Conservation (phyloP, 1,284 basidiomycete genomes). For the Cryptococcus neoformans region DNA sequence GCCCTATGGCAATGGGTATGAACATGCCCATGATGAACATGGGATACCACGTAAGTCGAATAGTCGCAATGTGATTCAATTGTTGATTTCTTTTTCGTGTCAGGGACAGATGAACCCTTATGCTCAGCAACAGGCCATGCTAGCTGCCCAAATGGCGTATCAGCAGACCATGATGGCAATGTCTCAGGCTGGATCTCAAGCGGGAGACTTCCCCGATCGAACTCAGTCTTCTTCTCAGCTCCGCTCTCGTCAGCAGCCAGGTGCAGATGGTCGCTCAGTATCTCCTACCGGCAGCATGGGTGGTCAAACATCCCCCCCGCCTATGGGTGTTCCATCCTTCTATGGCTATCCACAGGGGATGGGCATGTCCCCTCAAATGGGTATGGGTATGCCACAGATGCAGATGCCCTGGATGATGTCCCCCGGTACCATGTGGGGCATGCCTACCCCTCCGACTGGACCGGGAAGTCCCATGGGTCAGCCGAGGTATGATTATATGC, state of each 20-base stretch:
- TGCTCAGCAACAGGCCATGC: conserved; percentile 71
- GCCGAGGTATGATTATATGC: too few species aligned
- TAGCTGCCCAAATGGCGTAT: conserved; percentile 86
- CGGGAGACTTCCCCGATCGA: conserved; percentile 52
- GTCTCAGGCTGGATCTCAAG: conserved; percentile 71
- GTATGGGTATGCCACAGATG: conserved; percentile 1
- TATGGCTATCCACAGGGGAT: conserved; percentile 1
- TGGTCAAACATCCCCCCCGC: not conserved
- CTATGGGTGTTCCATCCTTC: not conserved
- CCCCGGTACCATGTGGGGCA: not conserved
- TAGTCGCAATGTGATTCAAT: too few species aligned
- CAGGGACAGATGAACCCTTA: conserved; percentile 54
- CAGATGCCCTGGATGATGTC: conserved; percentile 8
- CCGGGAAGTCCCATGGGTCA: too few species aligned
- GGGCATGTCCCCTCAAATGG: not conserved
- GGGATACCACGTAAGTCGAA: conserved; percentile 42
- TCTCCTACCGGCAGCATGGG: conserved; percentile 17
- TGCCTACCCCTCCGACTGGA: not conserved
- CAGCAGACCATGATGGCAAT: conserved; percentile 77
- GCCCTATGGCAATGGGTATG: conserved; percentile 28
- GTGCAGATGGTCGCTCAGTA: conserved; percentile 8
- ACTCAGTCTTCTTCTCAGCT: conserved; percentile 10
- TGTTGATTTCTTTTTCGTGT: not conserved
- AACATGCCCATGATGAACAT: conserved; percentile 52
- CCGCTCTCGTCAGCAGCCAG: conserved; percentile 1